These are phyloP conservation scores for Cytospora mali DNA, from an alignment of 2,329 filamentous ascomycete species.

Conservation along the genomic window DNA sequence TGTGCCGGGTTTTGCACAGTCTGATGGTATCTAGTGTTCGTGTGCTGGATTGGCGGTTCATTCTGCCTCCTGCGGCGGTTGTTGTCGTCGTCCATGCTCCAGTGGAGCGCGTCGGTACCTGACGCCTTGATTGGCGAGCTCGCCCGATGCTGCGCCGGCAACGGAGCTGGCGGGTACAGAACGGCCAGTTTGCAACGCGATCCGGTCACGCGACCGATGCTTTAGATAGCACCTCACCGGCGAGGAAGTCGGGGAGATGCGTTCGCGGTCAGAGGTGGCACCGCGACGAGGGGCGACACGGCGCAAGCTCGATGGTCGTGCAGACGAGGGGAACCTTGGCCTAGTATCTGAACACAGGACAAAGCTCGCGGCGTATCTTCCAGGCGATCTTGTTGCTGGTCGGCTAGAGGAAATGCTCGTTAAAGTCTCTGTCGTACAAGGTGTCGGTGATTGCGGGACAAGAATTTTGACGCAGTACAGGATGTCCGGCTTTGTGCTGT, in stretches of 20 bases:
- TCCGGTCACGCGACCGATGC: conserved; percentile 38
- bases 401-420: conserved; percentile 14
- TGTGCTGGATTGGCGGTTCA: conserved; percentile 68
- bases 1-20: conserved; percentile 53
- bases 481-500: conserved; percentile 23
- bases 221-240: conserved; percentile 17
- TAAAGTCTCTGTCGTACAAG: conserved; percentile 24
- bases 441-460: conserved; percentile 24
- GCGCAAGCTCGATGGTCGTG: conserved; percentile 24
- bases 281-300: conserved; percentile 21
- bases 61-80: conserved; percentile 70
- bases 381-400: conserved; percentile 15
- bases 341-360: conserved; percentile 19
- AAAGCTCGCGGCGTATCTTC: conserved; percentile 22
- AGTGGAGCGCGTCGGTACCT: conserved; percentile 51
- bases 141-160: conserved; percentile 67
- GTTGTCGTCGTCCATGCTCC: conserved; percentile 79
- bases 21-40: conserved; percentile 53
- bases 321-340: conserved; percentile 22
- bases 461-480: conserved; percentile 22
- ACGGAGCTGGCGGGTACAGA: conserved; percentile 62
- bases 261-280: conserved; percentile 17
- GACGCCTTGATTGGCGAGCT: conserved; percentile 60
- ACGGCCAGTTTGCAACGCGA: conserved; percentile 62
- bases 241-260: conserved; percentile 17